A percentile compares a stretch with the other conserved stretches of the same genome.
phyloP scores from a whole-genome alignment of 768 basidiomycete species.

The Termitomyces bulborhizus region DNA sequence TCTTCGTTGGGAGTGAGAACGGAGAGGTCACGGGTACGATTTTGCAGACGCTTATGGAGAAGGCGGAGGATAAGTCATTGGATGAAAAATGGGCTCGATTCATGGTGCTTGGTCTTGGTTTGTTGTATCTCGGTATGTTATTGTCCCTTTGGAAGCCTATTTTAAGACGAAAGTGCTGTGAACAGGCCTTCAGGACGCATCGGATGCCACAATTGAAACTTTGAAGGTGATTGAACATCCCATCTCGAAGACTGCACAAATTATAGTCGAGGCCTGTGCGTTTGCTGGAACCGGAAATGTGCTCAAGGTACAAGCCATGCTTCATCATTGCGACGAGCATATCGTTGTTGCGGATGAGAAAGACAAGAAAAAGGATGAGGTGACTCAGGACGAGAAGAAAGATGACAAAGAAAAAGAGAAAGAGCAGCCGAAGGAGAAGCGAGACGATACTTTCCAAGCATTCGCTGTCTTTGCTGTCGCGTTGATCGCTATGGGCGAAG shows the following conservation, averaged over 20 bases:
- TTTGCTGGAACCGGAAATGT: constrained; percentile 97
- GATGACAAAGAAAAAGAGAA: constrained; percentile 57
- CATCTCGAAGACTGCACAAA: constrained; percentile 83
- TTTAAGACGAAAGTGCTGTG: background rate
- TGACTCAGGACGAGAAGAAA: constrained; percentile 34
- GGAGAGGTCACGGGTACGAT: constrained; percentile 89
- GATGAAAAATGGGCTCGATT: constrained; percentile 95
- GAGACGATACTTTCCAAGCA: constrained; percentile 80
- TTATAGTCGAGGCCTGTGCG: constrained; percentile 89
- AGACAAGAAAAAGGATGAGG: constrained; percentile 41
- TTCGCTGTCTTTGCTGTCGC: constrained; percentile 93
- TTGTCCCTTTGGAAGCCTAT: too few relatives aligned
- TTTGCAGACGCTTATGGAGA: constrained; percentile 88
- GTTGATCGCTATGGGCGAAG: constrained; percentile 96
- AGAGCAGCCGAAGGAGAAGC: constrained; percentile 34
- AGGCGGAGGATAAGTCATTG: constrained; percentile 58
- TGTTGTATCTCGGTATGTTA: constrained; percentile 80
- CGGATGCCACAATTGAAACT: constrained; percentile 90
- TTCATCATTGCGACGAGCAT: constrained; percentile 93
- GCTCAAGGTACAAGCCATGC: constrained; percentile 84
- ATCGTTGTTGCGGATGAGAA: constrained; percentile 60
- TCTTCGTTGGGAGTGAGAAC: constrained; percentile 92
- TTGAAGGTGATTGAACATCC: constrained; percentile 92
- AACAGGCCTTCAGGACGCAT: constrained; percentile 86
- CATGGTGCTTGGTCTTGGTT: constrained; percentile 81